phyloP scores from a whole-genome alignment of 1,139 yeast genomes.

The Yamadazyma atlantica region DNA sequence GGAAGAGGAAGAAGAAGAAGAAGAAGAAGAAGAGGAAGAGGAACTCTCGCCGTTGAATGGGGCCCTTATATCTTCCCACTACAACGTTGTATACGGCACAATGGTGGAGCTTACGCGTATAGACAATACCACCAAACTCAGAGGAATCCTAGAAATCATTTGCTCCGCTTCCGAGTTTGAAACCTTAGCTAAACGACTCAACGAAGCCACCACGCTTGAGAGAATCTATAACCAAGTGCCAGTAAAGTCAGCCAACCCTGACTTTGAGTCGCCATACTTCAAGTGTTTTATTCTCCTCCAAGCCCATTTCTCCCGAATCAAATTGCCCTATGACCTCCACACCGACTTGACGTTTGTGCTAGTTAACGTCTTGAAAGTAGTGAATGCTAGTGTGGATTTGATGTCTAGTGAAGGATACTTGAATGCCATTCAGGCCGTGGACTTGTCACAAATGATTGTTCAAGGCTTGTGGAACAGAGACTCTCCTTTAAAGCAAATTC shows the following conservation, averaged over 20 bases:
- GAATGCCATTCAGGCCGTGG: slow-evolving; percentile 83
- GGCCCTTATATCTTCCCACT: slow-evolving; percentile 73
- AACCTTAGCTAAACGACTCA: slow-evolving; percentile 54
- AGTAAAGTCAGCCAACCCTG: slow-evolving; percentile 40
- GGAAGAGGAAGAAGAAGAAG: slow-evolving; percentile 30
- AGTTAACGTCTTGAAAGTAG: slow-evolving; percentile 45
- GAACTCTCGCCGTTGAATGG: slow-evolving; percentile 62
- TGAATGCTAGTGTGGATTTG: slow-evolving; percentile 72
- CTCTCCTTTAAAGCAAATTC: slow-evolving; percentile 78
- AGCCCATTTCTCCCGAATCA: slow-evolving; percentile 72
- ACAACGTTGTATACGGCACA: slow-evolving; percentile 62
- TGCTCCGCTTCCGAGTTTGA: slow-evolving; percentile 74
- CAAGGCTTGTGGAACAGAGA: slow-evolving; percentile 89
- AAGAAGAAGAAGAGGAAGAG: slow-evolving; percentile 37
- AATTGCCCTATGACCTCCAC: slow-evolving; percentile 53
- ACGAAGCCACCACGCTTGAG: slow-evolving; percentile 50
- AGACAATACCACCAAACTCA: slow-evolving; percentile 55
- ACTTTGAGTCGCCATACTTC: slow-evolving; percentile 55
- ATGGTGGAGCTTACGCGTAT: slow-evolving; percentile 61
- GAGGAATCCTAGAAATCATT: slow-evolving; percentile 64
- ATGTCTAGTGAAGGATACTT: slow-evolving; percentile 78
- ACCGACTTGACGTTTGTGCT: slow-evolving; percentile 58
- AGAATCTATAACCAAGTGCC: slow-evolving; percentile 60
- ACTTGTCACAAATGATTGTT: slow-evolving; percentile 81
- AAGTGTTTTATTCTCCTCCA: slow-evolving; percentile 78